Evolutionary conservation across 208 protist genomes (phyloP), one percentile per base, ranked within the genome.

Genomic region (Acanthamoeba divionensis): DNA sequence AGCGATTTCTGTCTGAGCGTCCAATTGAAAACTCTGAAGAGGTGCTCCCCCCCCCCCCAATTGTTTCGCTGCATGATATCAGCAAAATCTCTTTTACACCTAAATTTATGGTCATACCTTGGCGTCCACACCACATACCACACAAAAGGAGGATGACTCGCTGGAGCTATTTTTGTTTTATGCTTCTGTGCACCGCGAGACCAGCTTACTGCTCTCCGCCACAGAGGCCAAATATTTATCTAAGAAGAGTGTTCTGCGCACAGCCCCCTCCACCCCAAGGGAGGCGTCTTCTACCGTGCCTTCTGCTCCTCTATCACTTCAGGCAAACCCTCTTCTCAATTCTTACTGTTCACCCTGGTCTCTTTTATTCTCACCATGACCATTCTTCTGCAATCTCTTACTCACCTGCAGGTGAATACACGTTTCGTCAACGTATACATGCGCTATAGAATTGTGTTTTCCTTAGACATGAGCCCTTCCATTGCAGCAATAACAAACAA

Each of bases 361-460:
- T 26, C 44, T 31, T 26, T 10, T 12, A 44, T n/a, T 45, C 38
- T 26, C 12, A 50, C 33, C 41, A 24, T 52, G 29, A 24, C 45
- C 31, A 50, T 44, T 26, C 69, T 26, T 18, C 45, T 79, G 3
- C 29, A 29, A 24, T 29, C 69, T 15, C 31, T 26, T 24, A 29
- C 69, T 44, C 7, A 33, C 65, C 54, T 86, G 26, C 63, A 65
- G n/a, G 26, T 55, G 9, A 18, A 21, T 29, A 66, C 36, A 29
- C 18, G 38, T 7, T 29, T 86, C 18, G 38, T n/a, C 52, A 86
- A 48, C 0, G 65, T 86, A 15, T 86, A 86, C 77, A 36, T 41
- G 52, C 47, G 54, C 2, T 44, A 86, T 38, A 47, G 77, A 13
- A 21, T 86, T 36, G 77, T 86, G 77, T 86, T 86, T 55, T 66